Conservation (phyloP, 257 asterid species). For the Dorcoceras hygrometricum region DNA sequence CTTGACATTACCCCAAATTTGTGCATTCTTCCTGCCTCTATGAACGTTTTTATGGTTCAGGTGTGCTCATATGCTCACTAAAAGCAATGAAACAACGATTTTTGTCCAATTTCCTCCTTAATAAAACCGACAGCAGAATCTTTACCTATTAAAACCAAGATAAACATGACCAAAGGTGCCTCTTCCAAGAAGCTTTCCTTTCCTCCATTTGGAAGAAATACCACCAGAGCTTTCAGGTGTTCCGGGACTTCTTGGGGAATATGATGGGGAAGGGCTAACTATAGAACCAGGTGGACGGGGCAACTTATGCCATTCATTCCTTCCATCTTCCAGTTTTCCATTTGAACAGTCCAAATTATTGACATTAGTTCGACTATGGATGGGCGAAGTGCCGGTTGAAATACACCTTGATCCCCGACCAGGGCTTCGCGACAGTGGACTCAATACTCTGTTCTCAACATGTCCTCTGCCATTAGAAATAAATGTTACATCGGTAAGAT, state of each 20-base stretch:
- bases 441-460: conserved; percentile 47
- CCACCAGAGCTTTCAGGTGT: conserved; percentile 38
- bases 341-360: conserved; percentile 59
- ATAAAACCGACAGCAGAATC: neutral
- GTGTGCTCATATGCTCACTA: neutral
- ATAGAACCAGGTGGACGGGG: conserved; percentile 95
- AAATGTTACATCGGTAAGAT: conserved; percentile 8
- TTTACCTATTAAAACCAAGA: conserved; percentile 87
- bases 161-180: conserved; percentile 99
- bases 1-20: neutral
- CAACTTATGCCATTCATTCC: conserved; percentile 61
- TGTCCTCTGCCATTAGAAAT: conserved; percentile 51
- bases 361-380: conserved; percentile 58
- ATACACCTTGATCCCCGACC: conserved; percentile 56
- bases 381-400: conserved; percentile 59
- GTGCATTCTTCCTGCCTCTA: neutral
- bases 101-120: conserved; percentile 1
- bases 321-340: conserved; percentile 63
- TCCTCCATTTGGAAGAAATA: conserved; percentile 78
- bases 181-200: conserved; percentile 91
- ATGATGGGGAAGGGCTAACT: conserved; percentile 64
- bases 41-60: no score
- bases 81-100: neutral
- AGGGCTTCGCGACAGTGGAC: conserved; percentile 69
- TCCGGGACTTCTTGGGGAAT: conserved; percentile 70